Percentiles rank a stretch among this genome's conserved stretches.
Evolutionary conservation across 2,329 filamentous ascomycete genomes (phyloP).

Genomic region (Phoma herbarum): DNA sequence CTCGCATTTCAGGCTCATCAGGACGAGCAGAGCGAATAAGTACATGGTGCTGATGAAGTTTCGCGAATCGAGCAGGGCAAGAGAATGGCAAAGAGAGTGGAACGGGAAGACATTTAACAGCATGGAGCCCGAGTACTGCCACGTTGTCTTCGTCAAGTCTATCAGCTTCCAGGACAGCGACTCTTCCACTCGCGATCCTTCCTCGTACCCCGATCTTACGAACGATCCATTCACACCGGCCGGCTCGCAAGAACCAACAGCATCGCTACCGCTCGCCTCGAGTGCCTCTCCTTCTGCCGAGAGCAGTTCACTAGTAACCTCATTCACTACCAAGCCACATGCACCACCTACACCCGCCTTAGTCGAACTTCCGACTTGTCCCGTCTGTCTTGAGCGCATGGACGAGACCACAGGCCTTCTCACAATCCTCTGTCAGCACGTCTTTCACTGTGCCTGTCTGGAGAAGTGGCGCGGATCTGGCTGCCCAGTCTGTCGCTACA

Average conservation of each 20-base stretch:
- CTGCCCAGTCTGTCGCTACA: constrained; percentile 94
- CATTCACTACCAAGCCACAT: constrained; percentile 68
- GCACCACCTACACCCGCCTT: constrained; percentile 82
- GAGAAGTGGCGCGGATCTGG: constrained; percentile 96
- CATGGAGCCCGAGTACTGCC: constrained; percentile 94
- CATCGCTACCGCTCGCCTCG: constrained; percentile 43
- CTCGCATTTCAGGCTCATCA: constrained; percentile 92
- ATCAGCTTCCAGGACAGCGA: constrained; percentile 80
- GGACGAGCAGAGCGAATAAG: constrained; percentile 85
- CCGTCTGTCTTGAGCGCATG: constrained; percentile 97
- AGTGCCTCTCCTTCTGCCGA: constrained; percentile 48
- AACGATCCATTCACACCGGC: constrained; percentile 72
- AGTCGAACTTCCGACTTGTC: constrained; percentile 92
- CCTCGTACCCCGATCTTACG: constrained; percentile 67
- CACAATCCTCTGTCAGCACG: constrained; percentile 96
- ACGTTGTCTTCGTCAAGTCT: constrained; percentile 92
- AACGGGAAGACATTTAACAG: constrained; percentile 93
- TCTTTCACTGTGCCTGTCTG: constrained; percentile 95
- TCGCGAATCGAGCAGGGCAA: constrained; percentile 75
- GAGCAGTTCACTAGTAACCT: constrained; percentile 45
- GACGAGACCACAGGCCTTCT: constrained; percentile 94
- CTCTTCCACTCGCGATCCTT: constrained; percentile 50
- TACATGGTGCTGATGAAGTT: constrained; percentile 98
- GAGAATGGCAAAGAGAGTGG: constrained; percentile 83
- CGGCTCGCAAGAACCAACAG: constrained; percentile 50